phyloP scores from a whole-genome alignment of 257 asterid species.

The Gardenia jasminoides region DNA sequence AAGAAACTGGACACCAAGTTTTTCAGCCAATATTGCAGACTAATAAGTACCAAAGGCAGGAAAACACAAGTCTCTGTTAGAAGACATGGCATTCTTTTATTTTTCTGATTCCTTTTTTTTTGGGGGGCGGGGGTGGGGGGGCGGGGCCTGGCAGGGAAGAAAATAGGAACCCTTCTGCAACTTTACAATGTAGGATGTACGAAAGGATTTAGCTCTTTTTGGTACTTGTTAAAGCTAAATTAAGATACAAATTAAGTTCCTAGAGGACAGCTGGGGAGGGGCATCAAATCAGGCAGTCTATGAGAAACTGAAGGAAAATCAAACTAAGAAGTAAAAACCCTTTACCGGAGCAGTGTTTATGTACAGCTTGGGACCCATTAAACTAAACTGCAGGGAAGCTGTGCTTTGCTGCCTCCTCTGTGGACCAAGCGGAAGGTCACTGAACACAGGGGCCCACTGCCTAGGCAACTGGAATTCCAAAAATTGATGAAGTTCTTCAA shows the following conservation, averaged over 20 bases:
- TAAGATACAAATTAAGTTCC: too few relatives aligned
- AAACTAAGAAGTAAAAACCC: slow-evolving; percentile 10
- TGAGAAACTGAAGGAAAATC: background rate
- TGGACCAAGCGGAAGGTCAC: slow-evolving; percentile 97
- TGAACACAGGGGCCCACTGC: slow-evolving; percentile 97
- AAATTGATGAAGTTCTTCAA: slow-evolving; percentile 97
- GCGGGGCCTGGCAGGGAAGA: background rate
- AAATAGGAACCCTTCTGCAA: background rate
- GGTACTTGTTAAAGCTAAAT: background rate
- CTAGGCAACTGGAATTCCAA: slow-evolving; percentile 96
- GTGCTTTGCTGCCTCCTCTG: slow-evolving; percentile 73
- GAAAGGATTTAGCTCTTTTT: background rate
- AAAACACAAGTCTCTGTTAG: too few relatives aligned
- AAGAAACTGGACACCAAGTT: background rate
- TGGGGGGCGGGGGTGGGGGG: background rate
- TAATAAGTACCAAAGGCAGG: background rate
- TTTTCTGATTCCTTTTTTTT: background rate
- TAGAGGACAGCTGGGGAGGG: background rate
- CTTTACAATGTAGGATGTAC: too few relatives aligned
- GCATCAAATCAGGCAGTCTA: background rate
- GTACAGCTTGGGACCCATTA: slow-evolving; percentile 88
- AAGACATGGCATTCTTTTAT: too few relatives aligned
- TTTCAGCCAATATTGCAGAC: background rate
- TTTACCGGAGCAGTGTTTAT: slow-evolving; percentile 71
- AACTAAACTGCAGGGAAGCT: slow-evolving; percentile 86